Evolutionary conservation across 2,329 filamentous ascomycete species (phyloP).

Genomic region (Aspergillus carbonarius): DNA sequence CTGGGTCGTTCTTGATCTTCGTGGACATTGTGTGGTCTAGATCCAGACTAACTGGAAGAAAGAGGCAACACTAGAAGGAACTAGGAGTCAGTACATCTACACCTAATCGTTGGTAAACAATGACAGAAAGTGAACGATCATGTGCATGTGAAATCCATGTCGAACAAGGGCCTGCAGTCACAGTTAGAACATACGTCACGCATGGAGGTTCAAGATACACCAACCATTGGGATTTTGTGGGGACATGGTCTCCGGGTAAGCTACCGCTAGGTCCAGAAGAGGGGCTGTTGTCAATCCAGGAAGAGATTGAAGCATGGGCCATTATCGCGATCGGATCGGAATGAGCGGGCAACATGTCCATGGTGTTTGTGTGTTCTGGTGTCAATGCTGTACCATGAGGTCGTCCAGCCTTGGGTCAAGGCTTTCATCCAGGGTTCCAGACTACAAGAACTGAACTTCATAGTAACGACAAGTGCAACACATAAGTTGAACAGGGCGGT

Average conservation of each 20-base stretch:
- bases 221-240: constrained; percentile 8
- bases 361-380: not conserved
- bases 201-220: not conserved
- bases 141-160: constrained; percentile 22
- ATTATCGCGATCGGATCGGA: constrained; percentile 4
- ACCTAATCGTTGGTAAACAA: constrained; percentile 15
- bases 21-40: constrained; percentile 37
- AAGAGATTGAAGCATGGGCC: constrained; percentile 3
- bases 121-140: constrained; percentile 13
- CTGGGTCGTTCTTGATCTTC: constrained; percentile 38
- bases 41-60: constrained; percentile 20
- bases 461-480: not conserved
- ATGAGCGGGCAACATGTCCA: not conserved
- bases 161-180: not conserved
- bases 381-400: not conserved
- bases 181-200: not conserved
- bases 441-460: constrained; percentile 14
- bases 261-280: constrained; percentile 10
- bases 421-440: not conserved
- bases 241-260: not conserved
- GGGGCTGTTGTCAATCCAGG: constrained; percentile 5
- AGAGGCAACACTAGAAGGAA: constrained; percentile 31
- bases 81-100: constrained; percentile 34
- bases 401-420: not conserved
- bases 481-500: constrained; percentile 1